A percentile compares a stretch with the other conserved stretches of the same genome.
Evolutionary conservation across 225 moss, liverwort and hornwort genomes (phyloP).

Genomic region (Physcomitrium patens): DNA sequence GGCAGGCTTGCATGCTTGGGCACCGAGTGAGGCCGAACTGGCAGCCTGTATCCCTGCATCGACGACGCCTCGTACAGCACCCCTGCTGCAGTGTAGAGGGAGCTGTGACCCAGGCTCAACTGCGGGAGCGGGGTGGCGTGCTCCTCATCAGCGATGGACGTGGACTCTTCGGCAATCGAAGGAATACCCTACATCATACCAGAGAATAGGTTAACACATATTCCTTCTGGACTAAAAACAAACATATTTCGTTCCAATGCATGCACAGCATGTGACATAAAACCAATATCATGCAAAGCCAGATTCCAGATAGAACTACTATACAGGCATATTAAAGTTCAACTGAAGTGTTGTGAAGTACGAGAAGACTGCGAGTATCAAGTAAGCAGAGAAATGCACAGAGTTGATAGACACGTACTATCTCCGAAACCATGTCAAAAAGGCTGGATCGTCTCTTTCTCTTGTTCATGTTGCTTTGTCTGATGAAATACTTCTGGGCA

Average conservation of each 20-base stretch:
- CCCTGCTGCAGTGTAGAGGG: conserved; percentile 57
- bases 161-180: conserved; percentile 75
- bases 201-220: background rate
- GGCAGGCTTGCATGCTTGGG: conserved; percentile 68
- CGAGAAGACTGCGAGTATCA: no score
- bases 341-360: no score
- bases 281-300: no score
- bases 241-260: no score
- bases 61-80: conserved; percentile 61
- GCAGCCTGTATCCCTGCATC: conserved; percentile 59
- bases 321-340: no score
- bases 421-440: conserved; percentile 75
- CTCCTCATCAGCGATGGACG: conserved; percentile 53
- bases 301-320: no score
- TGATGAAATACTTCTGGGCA: conserved; percentile 84
- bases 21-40: conserved; percentile 58
- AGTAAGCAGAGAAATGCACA: background rate
- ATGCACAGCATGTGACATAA: background rate
- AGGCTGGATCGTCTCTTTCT: conserved; percentile 80
- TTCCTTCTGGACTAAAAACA: no score
- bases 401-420: conserved; percentile 39
- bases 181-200: conserved; percentile 58
- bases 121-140: conserved; percentile 70
- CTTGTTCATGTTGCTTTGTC: conserved; percentile 80
- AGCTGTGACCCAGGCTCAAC: conserved; percentile 67